phyloP scores from a whole-genome alignment of 371 early-diverging fungal species.

The Mortierella sp. region DNA sequence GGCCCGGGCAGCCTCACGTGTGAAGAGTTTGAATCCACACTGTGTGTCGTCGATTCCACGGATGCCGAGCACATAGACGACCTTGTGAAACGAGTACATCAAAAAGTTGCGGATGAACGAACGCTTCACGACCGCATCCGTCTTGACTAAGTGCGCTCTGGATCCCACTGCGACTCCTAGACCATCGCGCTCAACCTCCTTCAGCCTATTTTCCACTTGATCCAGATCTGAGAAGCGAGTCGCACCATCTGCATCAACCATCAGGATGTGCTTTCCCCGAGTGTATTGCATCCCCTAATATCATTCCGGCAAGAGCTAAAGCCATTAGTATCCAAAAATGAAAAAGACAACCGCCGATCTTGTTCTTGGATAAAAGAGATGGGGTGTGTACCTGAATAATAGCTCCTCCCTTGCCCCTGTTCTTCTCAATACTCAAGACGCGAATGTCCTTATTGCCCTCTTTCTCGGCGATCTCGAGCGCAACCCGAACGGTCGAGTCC shows the following conservation, averaged over 20 bases:
- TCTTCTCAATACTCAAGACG: constrained; percentile 82
- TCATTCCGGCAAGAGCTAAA: background rate
- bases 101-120: constrained; percentile 90
- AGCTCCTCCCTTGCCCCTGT: constrained; percentile 96
- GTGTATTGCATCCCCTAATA: constrained; percentile 83
- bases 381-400: constrained; percentile 85
- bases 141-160: constrained; percentile 87
- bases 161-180: constrained; percentile 88
- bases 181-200: constrained; percentile 58
- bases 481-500: constrained; percentile 81
- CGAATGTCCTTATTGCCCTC: constrained; percentile 68
- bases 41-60: constrained; percentile 92
- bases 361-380: background rate
- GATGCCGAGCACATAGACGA: constrained; percentile 87
- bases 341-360: background rate
- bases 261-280: constrained; percentile 83
- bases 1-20: constrained; percentile 78
- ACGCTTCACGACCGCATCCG: constrained; percentile 96
- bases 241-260: constrained; percentile 98
- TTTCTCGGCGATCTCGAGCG: constrained; percentile 72
- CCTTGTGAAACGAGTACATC: constrained; percentile 91
- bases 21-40: constrained; percentile 96
- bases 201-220: constrained; percentile 63
- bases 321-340: no score
- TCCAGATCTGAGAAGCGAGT: constrained; percentile 88